Conservation (phyloP, 345 rosid species). For the Abelmoschus esculentus region DNA sequence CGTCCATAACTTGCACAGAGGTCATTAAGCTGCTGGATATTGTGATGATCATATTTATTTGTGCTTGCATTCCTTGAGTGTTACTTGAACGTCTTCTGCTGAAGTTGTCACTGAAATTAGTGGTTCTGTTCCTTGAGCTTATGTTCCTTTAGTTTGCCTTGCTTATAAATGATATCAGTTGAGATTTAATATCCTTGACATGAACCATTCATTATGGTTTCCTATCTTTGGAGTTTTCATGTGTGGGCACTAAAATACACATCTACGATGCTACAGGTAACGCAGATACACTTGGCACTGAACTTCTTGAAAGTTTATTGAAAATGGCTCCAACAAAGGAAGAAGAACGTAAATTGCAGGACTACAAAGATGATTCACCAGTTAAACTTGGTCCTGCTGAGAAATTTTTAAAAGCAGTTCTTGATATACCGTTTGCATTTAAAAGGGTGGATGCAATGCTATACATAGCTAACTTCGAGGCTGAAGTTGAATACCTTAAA, state of each 20-base stretch:
- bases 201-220: neutral
- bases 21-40: neutral
- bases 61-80: neutral
- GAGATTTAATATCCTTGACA: neutral
- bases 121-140: neutral
- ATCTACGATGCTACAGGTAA: slow-evolving; percentile 48
- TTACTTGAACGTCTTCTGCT: neutral
- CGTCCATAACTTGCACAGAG: neutral
- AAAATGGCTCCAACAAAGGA: slow-evolving; percentile 96
- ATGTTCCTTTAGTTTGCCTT: neutral
- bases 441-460: slow-evolving; percentile 83
- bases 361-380: slow-evolving; percentile 67
- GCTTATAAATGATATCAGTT: neutral
- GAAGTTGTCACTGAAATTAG: neutral
- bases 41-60: neutral
- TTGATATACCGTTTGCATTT: slow-evolving; percentile 94
- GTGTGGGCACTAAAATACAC: slow-evolving; percentile 15
- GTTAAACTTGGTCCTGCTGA: slow-evolving; percentile 82
- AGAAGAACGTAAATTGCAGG: slow-evolving; percentile 84
- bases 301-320: slow-evolving; percentile 84
- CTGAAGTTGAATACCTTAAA: slow-evolving; percentile 83
- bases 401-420: slow-evolving; percentile 76
- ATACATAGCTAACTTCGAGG: slow-evolving; percentile 76
- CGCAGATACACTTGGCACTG: slow-evolving; percentile 82
- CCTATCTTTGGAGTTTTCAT: neutral